Evolutionary conservation across 1,284 basidiomycete genomes (phyloP).

Genomic region (Phellinidium pouzarii): DNA sequence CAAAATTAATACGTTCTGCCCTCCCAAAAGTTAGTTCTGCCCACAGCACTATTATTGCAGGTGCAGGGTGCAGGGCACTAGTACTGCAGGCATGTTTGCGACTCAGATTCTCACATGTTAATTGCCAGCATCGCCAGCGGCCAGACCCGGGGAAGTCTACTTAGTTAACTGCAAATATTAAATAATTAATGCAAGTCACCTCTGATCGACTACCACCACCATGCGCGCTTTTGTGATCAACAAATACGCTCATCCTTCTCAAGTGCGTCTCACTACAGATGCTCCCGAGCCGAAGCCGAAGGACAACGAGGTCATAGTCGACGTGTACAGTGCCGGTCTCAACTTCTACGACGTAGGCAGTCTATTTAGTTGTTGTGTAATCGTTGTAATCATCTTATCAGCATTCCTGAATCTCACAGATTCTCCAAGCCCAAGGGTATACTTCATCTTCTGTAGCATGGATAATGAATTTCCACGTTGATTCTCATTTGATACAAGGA

Average conservation of each 20-base stretch:
- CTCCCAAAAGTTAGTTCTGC: too few species aligned
- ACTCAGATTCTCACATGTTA: too few species aligned
- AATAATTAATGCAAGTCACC: background rate
- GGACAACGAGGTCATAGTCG: constrained; percentile 66
- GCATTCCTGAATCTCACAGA: constrained; percentile 35
- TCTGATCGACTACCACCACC: constrained; percentile 4
- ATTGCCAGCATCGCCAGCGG: too few species aligned
- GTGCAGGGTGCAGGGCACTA: too few species aligned
- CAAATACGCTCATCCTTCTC: constrained; percentile 67
- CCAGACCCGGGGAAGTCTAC: too few species aligned
- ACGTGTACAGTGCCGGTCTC: constrained; percentile 71
- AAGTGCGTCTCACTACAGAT: constrained; percentile 51
- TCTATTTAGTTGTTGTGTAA: background rate
- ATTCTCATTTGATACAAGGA: constrained; percentile 25
- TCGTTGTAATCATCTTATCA: background rate
- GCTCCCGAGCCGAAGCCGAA: constrained; percentile 53
- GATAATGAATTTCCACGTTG: background rate
- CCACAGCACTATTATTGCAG: too few species aligned
- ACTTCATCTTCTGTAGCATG: background rate
- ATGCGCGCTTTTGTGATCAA: constrained; percentile 81
- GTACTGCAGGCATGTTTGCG: too few species aligned
- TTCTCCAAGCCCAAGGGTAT: constrained; percentile 73
- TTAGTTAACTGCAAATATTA: background rate
- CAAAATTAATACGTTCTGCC: too few species aligned
- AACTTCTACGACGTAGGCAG: constrained; percentile 73